Evolutionary conservation across 805 yeast genomes (phyloP).

Genomic region (Metschnikowia proteae): DNA sequence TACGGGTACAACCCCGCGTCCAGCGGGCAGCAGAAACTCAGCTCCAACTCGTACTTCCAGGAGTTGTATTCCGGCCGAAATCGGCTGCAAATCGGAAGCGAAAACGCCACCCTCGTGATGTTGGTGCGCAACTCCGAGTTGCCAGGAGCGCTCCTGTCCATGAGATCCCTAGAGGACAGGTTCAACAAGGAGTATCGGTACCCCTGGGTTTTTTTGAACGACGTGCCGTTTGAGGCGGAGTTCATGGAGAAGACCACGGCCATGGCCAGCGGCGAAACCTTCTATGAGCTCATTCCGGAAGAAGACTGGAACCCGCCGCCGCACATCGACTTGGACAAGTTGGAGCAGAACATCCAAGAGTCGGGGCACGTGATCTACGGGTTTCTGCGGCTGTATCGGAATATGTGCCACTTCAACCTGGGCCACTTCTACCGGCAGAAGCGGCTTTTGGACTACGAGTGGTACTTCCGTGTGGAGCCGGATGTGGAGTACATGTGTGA

Average conservation of each 20-base stretch:
- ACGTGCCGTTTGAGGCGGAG: slow-evolving; percentile 39
- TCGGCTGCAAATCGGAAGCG: slow-evolving; percentile 44
- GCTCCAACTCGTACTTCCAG: slow-evolving; percentile 16
- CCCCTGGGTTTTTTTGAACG: slow-evolving; percentile 46
- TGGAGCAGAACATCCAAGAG: slow-evolving; percentile 24
- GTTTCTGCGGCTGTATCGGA: slow-evolving; percentile 47
- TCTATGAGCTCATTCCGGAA: slow-evolving; percentile 37
- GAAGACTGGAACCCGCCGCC: slow-evolving; percentile 41
- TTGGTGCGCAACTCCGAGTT: slow-evolving; percentile 80
- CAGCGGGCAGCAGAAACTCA: slow-evolving; percentile 16
- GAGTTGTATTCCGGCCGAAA: slow-evolving; percentile 25
- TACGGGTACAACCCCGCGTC: slow-evolving; percentile 15
- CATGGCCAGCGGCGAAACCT: slow-evolving; percentile 43
- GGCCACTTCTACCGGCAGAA: slow-evolving; percentile 55
- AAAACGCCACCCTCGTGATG: slow-evolving; percentile 87
- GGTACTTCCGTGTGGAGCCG: slow-evolving; percentile 62
- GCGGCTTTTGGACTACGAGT: slow-evolving; percentile 44
- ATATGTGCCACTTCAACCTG: slow-evolving; percentile 73
- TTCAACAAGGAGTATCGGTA: slow-evolving; percentile 38
- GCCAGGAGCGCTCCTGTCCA: slow-evolving; percentile 56
- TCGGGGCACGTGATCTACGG: slow-evolving; percentile 42
- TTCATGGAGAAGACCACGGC: slow-evolving; percentile 41
- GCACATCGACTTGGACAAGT: slow-evolving; percentile 28
- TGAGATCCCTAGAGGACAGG: slow-evolving; percentile 42
- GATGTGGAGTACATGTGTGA: slow-evolving; percentile 54